Base-by-base conservation (phyloP, 2,329 filamentous ascomycete species). In the Phaeophleospora eucalypticola region DNA sequence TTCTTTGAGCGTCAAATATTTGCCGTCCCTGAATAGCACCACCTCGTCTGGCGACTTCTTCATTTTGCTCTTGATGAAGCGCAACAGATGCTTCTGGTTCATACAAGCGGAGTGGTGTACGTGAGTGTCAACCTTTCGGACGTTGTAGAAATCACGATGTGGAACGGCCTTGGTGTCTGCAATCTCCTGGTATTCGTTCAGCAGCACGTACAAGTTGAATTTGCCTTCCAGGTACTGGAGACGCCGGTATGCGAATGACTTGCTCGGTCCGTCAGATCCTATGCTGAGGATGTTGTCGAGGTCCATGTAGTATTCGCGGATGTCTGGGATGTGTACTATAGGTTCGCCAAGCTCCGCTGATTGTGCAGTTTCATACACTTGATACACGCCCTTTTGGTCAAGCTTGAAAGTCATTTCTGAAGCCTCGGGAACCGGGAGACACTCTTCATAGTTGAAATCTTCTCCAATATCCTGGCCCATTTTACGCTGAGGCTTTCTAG, bases 21-120 rank as follows among this genome's bases (percentile, higher is more conserved):
- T 95, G 49, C 87, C 91, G 67, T 98, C 93, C 64, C 93, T 81
- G 68, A 83, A 94, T 36, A 98, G 79, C 4, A 98, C 93, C 24
- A 93, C 82, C 71, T 98, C 93, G 61, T 97, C 87, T 0, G 90
- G 89, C 15, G 81, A 93, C 69, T 95, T 98, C 79, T 96, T 97
- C 89, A 98, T 96, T 72, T 98, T 98, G 71, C 89, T 95, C 71
- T 98, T 98, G 75, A 98, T 98, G 70, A 98, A 98, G 45, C 93
- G 88, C 51, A 98, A 75, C 47, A 98, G 73, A 77, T 98, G 93
- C 71, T 98, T 98, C 69, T 98, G 93, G 65, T 98, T 98, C 93
- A 98, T 98, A 67, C 93, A 98, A 18, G 93, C 93, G 14, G 93
- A 98, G 68, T 98, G 93, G 66, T 98, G 93, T 59, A 98, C 93